Evolutionary conservation across 495 filamentous ascomycete genomes (phyloP).

Genomic region (Cudoniella acicularis): DNA sequence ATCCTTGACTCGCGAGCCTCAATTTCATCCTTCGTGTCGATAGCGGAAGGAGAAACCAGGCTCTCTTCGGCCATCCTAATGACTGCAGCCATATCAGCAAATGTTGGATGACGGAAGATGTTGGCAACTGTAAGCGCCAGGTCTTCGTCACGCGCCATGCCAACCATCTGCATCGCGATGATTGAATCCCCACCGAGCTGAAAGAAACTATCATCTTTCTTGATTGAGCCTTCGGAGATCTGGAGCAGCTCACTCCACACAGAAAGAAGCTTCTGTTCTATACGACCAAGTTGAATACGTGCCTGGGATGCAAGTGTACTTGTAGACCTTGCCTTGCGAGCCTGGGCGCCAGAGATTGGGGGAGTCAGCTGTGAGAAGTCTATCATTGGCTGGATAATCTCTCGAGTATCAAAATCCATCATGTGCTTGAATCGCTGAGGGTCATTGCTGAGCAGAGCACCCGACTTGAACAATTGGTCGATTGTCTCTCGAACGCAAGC

Average conservation of each 20-base stretch:
- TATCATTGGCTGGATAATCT: constrained; percentile 2
- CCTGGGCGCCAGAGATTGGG: not conserved
- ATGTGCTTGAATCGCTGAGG: not conserved
- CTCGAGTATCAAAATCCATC: not conserved
- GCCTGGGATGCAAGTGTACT: not conserved
- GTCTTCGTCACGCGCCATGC: constrained; percentile 48
- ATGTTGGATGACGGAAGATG: constrained; percentile 34
- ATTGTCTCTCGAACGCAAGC: constrained; percentile 7
- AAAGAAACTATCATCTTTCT: constrained; percentile 57
- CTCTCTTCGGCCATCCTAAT: not conserved
- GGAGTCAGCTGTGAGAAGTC: constrained; percentile 1
- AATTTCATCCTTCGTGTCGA: not conserved
- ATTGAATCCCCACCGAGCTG: constrained; percentile 67
- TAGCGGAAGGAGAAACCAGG: not conserved
- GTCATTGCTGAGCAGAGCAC: not conserved
- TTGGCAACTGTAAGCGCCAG: constrained; percentile 54
- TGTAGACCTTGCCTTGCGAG: not conserved
- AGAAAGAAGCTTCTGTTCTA: constrained; percentile 1
- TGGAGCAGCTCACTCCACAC: constrained; percentile 10
- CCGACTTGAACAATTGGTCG: constrained; percentile 6
- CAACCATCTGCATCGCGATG: constrained; percentile 64
- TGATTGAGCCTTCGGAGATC: constrained; percentile 31
- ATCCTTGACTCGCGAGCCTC: constrained; percentile 25
- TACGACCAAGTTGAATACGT: not conserved
- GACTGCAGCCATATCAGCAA: constrained; percentile 9